phyloP scores from a whole-genome alignment of 306 rosid genomes.

The Cucumis sativus region Cucumber_9930_V3 NC_026655.2:20408001-20408500 shows the following conservation, averaged over 20 bases:
- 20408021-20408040: constrained; percentile 17
- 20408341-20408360: constrained; percentile 69
- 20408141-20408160: constrained; percentile 1
- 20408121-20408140: not conserved
- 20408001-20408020: constrained; percentile 15
- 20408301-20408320: constrained; percentile 22
- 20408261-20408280: constrained; percentile 18
- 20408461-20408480: constrained; percentile 3
- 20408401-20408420: constrained; percentile 35
- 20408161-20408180: constrained; percentile 12
- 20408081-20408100: not conserved
- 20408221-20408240: constrained; percentile 14
- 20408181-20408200: constrained; percentile 12
- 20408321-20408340: constrained; percentile 41
- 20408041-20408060: constrained; percentile 19
- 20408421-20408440: constrained; percentile 27
- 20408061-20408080: not conserved
- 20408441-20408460: constrained; percentile 32
- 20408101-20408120: not conserved
- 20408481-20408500: constrained; percentile 22
- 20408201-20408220: constrained; percentile 21
- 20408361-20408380: constrained; percentile 51
- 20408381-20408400: constrained; percentile 25
- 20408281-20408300: constrained; percentile 11
- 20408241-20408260: constrained; percentile 23